Conservation (phyloP, 352 stramenopile genomes). For the Globisporangium emineosum region DNA sequence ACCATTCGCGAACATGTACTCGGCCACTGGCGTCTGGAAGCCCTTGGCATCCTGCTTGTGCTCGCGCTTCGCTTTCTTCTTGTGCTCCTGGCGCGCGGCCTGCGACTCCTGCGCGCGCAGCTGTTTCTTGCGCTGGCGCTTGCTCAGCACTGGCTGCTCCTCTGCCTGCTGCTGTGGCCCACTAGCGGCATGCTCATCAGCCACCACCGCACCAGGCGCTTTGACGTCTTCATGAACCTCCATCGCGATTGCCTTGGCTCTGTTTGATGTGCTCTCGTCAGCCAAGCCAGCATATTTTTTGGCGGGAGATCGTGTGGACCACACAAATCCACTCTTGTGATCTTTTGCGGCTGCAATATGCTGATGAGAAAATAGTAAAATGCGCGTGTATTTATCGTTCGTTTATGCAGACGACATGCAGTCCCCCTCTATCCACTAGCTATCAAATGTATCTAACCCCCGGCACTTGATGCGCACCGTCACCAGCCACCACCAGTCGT, state of each 20-base stretch:
- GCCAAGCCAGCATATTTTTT: background rate
- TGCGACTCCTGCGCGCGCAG: slow-evolving; percentile 22
- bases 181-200: background rate
- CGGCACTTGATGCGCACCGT: background rate
- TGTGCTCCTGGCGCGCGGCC: slow-evolving; percentile 16
- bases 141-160: slow-evolving; percentile 14
- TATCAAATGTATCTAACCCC: background rate
- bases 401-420: background rate
- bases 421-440: background rate
- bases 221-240: background rate
- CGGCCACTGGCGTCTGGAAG: slow-evolving; percentile 36
- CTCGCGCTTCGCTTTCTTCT: slow-evolving; percentile 21
- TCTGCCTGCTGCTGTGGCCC: background rate
- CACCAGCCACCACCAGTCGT: background rate
- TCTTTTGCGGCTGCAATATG: background rate
- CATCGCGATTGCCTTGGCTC: background rate
- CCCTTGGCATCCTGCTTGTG: slow-evolving; percentile 30
- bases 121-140: slow-evolving; percentile 50
- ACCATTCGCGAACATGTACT: slow-evolving; percentile 67
- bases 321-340: background rate
- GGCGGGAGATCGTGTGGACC: background rate
- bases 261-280: background rate
- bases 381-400: background rate
- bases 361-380: background rate
- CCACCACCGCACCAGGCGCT: background rate